Evolutionary conservation across 2,329 filamentous ascomycete genomes (phyloP).

Genomic region (Exutisphaerella laricina): DNA sequence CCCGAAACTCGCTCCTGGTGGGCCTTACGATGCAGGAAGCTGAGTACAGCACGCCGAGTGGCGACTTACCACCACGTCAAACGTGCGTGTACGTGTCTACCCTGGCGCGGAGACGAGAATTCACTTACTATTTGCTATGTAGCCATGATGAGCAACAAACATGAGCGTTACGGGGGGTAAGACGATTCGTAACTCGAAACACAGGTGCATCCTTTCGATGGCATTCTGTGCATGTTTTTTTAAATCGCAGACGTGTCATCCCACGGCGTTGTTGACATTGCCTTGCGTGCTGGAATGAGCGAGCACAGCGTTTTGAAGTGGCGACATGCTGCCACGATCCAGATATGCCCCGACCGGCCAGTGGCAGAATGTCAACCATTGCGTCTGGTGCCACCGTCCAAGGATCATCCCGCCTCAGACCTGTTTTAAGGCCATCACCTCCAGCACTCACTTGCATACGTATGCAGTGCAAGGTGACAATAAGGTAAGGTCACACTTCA

Average conservation of each 20-base stretch:
- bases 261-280: neutral
- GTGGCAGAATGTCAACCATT: constrained; percentile 7
- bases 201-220: neutral
- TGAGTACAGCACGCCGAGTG: too few relatives aligned
- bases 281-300: neutral
- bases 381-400: constrained; percentile 8
- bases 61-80: too few relatives aligned
- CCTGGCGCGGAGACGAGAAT: too few relatives aligned
- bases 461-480: too few relatives aligned
- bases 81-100: too few relatives aligned
- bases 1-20: too few relatives aligned
- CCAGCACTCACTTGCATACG: too few relatives aligned
- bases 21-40: too few relatives aligned
- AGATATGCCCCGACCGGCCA: constrained; percentile 1
- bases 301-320: constrained; percentile 4
- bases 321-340: constrained; percentile 4
- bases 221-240: too few relatives aligned
- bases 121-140: too few relatives aligned
- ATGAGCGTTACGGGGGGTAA: too few relatives aligned
- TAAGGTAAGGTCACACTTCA: neutral
- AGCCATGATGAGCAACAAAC: too few relatives aligned
- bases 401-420: constrained; percentile 3
- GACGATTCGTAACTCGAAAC: neutral
- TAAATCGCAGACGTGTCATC: neutral
- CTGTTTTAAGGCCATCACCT: neutral